Conservation (phyloP, 768 basidiomycete species). For the Sarcodon aspratus region DNA sequence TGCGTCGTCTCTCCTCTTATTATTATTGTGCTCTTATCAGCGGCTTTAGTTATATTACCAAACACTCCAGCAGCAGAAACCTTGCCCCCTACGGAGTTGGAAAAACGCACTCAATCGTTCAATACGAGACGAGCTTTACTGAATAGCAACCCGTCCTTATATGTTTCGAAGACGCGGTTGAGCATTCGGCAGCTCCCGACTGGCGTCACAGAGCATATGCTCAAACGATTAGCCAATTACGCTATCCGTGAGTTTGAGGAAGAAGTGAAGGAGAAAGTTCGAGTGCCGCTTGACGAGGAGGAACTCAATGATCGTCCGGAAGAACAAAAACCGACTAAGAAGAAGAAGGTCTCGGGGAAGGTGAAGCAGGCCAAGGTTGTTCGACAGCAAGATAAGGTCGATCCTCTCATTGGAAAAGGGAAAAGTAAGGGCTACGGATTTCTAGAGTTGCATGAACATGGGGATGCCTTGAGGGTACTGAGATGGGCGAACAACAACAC, state of each 20-base stretch:
- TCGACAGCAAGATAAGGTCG: constrained; percentile 80
- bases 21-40: not conserved
- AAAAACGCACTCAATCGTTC: constrained; percentile 78
- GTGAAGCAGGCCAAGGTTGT: constrained; percentile 92
- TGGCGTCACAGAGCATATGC: constrained; percentile 80
- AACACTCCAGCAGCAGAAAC: constrained; percentile 70
- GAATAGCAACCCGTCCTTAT: constrained; percentile 86
- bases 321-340: constrained; percentile 13
- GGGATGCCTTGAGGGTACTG: constrained; percentile 82
- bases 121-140: constrained; percentile 76
- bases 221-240: constrained; percentile 81
- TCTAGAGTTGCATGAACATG: constrained; percentile 79
- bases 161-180: constrained; percentile 89
- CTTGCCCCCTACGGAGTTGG: constrained; percentile 66
- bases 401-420: constrained; percentile 77
- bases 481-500: constrained; percentile 93
- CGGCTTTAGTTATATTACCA: constrained; percentile 69
- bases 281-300: constrained; percentile 56
- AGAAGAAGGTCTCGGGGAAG: constrained; percentile 19
- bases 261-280: constrained; percentile 54
- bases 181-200: constrained; percentile 88
- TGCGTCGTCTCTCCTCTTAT: constrained; percentile 22
- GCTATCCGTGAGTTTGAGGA: constrained; percentile 68
- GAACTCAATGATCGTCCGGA: constrained; percentile 38
- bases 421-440: constrained; percentile 94